phyloP scores from a whole-genome alignment of 768 basidiomycete species.

The Pulveroboletus sp. region DNA sequence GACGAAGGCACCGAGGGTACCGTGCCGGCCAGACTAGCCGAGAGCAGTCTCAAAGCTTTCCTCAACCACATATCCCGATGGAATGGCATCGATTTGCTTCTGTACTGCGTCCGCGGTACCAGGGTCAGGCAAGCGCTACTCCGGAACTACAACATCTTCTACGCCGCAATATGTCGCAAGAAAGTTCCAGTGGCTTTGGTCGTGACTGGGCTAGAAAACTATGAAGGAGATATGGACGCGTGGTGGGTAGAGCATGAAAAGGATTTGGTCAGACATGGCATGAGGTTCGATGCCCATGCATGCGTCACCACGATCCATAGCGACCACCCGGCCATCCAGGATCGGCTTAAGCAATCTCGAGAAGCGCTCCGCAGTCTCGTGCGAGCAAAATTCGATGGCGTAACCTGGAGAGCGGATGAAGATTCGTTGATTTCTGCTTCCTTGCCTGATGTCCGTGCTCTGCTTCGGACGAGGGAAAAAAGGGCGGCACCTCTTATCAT shows the following conservation, averaged over 20 bases:
- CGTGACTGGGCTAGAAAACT: conserved; percentile 36
- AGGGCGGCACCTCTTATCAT: conserved; percentile 10
- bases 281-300: conserved; percentile 37
- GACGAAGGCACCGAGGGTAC: conserved; percentile 30
- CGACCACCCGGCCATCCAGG: conserved; percentile 24
- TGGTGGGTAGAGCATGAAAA: conserved; percentile 40
- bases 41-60: conserved; percentile 29
- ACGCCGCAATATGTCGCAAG: conserved; percentile 27
- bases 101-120: conserved; percentile 36
- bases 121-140: conserved; percentile 25
- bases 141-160: conserved; percentile 31
- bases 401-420: conserved; percentile 24
- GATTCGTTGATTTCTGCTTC: conserved; percentile 15
- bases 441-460: conserved; percentile 18
- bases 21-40: conserved; percentile 23
- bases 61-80: conserved; percentile 28
- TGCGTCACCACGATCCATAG: conserved; percentile 38
- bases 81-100: conserved; percentile 30
- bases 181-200: conserved; percentile 32
- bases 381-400: conserved; percentile 2
- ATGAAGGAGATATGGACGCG: conserved; percentile 31
- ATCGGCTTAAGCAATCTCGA: conserved; percentile 17
- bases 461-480: conserved; percentile 13
- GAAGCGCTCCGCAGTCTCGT: conserved; percentile 19
- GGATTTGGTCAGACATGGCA: conserved; percentile 29